Percentiles rank a stretch among this genome's conserved stretches.
Conservation (phyloP, 2,329 filamentous ascomycete species). For the Gaeumannomyces sp. region DNA sequence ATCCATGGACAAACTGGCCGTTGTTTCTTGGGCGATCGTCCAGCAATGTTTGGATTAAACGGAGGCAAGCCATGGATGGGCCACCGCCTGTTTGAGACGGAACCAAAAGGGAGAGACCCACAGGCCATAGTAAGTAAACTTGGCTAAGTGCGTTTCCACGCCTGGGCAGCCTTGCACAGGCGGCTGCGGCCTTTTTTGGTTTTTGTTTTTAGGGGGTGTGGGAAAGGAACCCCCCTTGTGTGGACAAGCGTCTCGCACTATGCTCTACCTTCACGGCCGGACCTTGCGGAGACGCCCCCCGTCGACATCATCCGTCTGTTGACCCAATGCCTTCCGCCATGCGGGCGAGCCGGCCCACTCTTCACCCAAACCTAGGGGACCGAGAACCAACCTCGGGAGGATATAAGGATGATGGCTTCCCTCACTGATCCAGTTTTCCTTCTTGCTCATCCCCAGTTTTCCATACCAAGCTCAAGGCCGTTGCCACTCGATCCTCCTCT, state of each 20-base stretch:
- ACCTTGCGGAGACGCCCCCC: not conserved
- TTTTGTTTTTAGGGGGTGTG: not conserved
- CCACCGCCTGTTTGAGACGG: slow-evolving; percentile 2
- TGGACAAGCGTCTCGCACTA: not conserved
- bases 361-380: not conserved
- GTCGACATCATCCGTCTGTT: not conserved
- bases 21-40: not conserved
- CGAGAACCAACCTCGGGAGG: not conserved
- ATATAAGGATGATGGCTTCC: slow-evolving; percentile 9
- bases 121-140: not conserved
- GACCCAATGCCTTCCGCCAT: not conserved
- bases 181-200: not conserved
- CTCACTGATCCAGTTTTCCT: slow-evolving; percentile 5
- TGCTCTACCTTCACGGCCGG: not conserved
- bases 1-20: no score
- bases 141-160: not conserved
- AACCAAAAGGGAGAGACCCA: not conserved
- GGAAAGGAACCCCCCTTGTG: not conserved
- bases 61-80: not conserved
- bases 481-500: not conserved
- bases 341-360: not conserved
- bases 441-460: slow-evolving; percentile 7
- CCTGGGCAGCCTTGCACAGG: not conserved
- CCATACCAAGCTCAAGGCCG: not conserved
- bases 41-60: not conserved